phyloP scores from a whole-genome alignment of 192 early-diverging fungal species.

The Umbelopsis ramanniana region DNA sequence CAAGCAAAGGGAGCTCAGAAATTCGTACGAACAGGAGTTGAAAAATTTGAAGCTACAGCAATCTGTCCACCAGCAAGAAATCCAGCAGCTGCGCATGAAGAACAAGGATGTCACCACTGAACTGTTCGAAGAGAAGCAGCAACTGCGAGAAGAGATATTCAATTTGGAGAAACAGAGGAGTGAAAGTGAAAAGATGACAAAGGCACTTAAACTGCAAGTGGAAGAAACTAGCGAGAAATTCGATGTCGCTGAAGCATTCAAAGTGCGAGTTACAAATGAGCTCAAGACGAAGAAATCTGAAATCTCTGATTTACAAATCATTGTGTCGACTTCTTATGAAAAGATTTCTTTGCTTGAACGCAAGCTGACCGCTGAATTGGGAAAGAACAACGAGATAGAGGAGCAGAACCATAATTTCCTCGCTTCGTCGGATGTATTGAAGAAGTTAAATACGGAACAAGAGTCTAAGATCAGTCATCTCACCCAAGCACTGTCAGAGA shows the following conservation, averaged over 20 bases:
- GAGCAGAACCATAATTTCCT: neutral
- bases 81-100: neutral
- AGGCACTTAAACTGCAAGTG: neutral
- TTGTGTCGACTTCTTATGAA: neutral
- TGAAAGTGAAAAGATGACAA: neutral
- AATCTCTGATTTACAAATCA: neutral
- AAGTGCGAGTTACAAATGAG: neutral
- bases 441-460: neutral
- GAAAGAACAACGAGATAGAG: neutral
- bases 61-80: neutral
- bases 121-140: neutral
- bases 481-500: neutral
- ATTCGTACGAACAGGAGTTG: neutral
- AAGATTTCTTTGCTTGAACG: neutral
- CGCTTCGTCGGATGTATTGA: neutral
- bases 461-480: neutral
- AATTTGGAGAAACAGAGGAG: neutral
- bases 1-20: neutral
- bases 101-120: neutral
- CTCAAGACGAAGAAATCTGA: neutral
- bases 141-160: neutral
- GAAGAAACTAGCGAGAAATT: neutral
- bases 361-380: neutral
- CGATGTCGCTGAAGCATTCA: neutral
- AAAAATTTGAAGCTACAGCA: neutral